Evolutionary conservation across 495 filamentous ascomycete species (phyloP).

Genomic region (Podospora pseudocomata): DNA sequence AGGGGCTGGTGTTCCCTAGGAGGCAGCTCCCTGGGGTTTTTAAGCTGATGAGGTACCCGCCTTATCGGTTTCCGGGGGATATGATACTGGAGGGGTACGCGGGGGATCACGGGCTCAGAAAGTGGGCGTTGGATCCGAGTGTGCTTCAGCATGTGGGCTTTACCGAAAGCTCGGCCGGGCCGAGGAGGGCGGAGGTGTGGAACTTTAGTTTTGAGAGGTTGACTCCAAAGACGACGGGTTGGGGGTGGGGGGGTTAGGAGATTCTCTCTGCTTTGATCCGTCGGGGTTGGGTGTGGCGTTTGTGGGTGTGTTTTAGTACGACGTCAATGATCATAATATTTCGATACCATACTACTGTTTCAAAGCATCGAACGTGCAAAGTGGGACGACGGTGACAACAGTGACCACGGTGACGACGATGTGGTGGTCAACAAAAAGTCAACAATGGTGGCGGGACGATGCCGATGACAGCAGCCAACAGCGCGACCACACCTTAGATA

Average conservation of each 20-base stretch:
- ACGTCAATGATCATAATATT: too few species aligned
- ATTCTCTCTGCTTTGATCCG: background rate
- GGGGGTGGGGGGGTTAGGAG: background rate
- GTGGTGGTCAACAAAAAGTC: too few species aligned
- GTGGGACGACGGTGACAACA: too few species aligned
- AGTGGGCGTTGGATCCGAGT: slow-evolving; percentile 51
- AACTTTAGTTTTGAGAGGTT: slow-evolving; percentile 43
- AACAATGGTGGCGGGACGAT: too few species aligned
- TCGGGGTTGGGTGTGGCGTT: background rate
- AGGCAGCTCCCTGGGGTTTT: slow-evolving; percentile 42
- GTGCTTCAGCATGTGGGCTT: slow-evolving; percentile 51
- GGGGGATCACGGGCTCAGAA: slow-evolving; percentile 29
- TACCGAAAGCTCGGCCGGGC: slow-evolving; percentile 27
- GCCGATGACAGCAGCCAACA: background rate
- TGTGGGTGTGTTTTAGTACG: background rate
- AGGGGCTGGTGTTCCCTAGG: slow-evolving; percentile 35
- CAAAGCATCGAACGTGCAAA: too few species aligned
- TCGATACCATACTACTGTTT: too few species aligned
- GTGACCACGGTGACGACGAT: too few species aligned
- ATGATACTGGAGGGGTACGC: slow-evolving; percentile 49
- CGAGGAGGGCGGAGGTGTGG: slow-evolving; percentile 39
- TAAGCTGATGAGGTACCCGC: slow-evolving; percentile 38
- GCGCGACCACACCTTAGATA: background rate
- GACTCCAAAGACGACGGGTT: background rate
- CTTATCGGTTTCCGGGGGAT: slow-evolving; percentile 39